A percentile compares a stretch with the other conserved stretches of the same genome.
phyloP scores from a whole-genome alignment of 2,329 filamentous ascomycete species.

The Arthrobotrys musiformis region DNA sequence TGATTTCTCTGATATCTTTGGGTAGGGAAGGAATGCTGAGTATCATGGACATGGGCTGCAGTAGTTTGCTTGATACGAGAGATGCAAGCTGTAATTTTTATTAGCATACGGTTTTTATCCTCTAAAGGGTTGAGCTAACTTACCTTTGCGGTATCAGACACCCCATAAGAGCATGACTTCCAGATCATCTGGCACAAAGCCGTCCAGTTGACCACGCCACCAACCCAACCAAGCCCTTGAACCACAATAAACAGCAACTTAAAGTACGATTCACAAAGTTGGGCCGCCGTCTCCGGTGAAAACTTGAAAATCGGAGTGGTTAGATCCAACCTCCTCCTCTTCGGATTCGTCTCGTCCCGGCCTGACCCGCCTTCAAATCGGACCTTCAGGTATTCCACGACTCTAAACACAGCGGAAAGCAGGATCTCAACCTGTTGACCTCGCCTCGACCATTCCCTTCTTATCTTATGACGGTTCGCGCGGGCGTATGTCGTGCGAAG shows the following conservation, averaged over 20 bases:
- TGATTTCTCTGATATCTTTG: conserved; percentile 12
- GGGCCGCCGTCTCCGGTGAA: conserved; percentile 24
- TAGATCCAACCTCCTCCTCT: conserved; percentile 36
- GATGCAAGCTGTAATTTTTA: conserved; percentile 10
- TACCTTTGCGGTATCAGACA: conserved; percentile 35
- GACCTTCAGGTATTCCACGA: conserved; percentile 13
- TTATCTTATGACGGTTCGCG: background rate
- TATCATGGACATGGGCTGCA: conserved; percentile 30
- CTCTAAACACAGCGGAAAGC: conserved; percentile 27
- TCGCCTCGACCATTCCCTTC: conserved; percentile 23
- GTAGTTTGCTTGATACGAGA: conserved; percentile 31
- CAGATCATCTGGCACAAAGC: conserved; percentile 36
- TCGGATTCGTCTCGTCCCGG: conserved; percentile 14
- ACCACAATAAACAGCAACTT: conserved; percentile 31
- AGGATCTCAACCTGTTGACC: conserved; percentile 23
- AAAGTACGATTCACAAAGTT: conserved; percentile 32
- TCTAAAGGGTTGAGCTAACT: background rate
- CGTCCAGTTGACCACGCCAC: conserved; percentile 23
- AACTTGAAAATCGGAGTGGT: conserved; percentile 36
- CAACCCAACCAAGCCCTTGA: conserved; percentile 7
- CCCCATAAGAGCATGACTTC: conserved; percentile 42
- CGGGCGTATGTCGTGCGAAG: conserved; percentile 33
- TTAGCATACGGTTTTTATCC: background rate
- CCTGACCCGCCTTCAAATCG: conserved; percentile 17
- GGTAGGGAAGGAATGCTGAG: conserved; percentile 31